Conservation (phyloP, 73 alveolate genomes). For the Vitrella brassicaformis region DNA sequence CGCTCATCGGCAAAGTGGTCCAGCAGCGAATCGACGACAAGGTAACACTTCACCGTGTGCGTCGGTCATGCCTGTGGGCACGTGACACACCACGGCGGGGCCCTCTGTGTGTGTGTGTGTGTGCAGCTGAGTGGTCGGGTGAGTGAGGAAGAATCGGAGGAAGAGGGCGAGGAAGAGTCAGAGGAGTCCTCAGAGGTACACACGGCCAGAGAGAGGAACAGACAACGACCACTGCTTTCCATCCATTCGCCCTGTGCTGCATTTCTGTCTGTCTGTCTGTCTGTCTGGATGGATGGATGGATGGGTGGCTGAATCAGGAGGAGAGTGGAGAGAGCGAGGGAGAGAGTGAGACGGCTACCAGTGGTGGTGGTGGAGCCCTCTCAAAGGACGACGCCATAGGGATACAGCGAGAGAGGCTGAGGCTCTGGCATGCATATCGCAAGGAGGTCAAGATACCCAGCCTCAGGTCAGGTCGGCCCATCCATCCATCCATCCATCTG, state of each 20-base stretch:
- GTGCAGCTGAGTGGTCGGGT: not conserved
- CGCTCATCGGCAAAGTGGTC: slow-evolving; percentile 13
- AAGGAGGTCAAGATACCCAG: not conserved
- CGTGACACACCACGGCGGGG: not conserved
- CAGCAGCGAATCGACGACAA: not conserved
- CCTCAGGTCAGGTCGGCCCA: not conserved
- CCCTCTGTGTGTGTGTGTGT: not conserved
- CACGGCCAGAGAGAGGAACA: too few relatives aligned
- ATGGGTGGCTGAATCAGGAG: too few relatives aligned
- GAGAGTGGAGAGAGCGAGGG: too few relatives aligned
- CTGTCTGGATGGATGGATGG: too few relatives aligned
- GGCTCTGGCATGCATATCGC: not conserved
- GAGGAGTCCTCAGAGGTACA: too few relatives aligned
- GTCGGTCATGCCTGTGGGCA: not conserved
- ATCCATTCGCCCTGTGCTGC: too few relatives aligned
- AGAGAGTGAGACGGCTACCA: too few relatives aligned
- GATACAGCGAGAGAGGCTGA: not conserved
- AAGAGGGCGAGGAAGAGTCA: not conserved
- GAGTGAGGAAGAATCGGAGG: not conserved
- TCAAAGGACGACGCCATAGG: not conserved
- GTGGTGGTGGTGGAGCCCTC: not conserved
- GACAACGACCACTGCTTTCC: too few relatives aligned
- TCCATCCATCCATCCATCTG: not conserved
- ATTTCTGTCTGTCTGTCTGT: too few relatives aligned
- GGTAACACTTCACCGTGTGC: not conserved